Percentiles rank a stretch among this genome's conserved stretches.
These are phyloP conservation scores for Solioccasus polychromus DNA, from an alignment of 768 basidiomycete genomes.

Conservation along the genomic window DNA sequence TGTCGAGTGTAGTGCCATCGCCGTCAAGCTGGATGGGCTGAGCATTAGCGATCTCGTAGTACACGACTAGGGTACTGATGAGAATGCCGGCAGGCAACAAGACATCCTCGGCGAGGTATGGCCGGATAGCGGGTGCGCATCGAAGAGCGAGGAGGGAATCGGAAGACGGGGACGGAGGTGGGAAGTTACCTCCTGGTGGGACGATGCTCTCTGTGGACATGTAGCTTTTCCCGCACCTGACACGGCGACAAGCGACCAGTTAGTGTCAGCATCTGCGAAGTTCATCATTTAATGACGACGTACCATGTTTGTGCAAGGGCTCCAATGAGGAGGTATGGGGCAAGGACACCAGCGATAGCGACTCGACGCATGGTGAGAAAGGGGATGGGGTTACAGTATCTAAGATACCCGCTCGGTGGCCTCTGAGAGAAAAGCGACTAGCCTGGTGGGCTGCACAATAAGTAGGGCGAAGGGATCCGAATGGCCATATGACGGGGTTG, in stretches of 20 bases:
- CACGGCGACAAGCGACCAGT: not conserved
- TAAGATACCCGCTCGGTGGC: no score
- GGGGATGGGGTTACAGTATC: not conserved
- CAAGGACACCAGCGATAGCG: slow-evolving; percentile 6
- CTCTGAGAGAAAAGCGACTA: not conserved
- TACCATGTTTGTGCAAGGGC: slow-evolving; percentile 31
- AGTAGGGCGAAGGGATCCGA: not conserved
- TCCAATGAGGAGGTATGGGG: slow-evolving; percentile 11
- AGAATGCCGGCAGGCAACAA: slow-evolving; percentile 43
- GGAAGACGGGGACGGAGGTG: slow-evolving; percentile 34
- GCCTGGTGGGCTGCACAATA: no score
- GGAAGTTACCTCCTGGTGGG: slow-evolving; percentile 52
- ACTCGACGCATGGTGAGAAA: slow-evolving; percentile 15
- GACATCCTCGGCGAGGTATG: slow-evolving; percentile 56
- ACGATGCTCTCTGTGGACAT: slow-evolving; percentile 40
- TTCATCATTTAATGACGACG: not conserved
- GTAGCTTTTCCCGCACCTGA: slow-evolving; percentile 60
- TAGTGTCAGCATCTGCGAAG: not conserved
- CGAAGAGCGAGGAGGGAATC: slow-evolving; percentile 53
- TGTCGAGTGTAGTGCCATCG: slow-evolving; percentile 27
- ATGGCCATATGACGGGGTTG: slow-evolving; percentile 1
- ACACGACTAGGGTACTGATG: slow-evolving; percentile 51
- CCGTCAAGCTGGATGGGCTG: slow-evolving; percentile 35
- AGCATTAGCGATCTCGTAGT: slow-evolving; percentile 46
- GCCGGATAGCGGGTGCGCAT: slow-evolving; percentile 56